Conservation (phyloP, 129 eudicot species). For the Flaveria linearis region DNA sequence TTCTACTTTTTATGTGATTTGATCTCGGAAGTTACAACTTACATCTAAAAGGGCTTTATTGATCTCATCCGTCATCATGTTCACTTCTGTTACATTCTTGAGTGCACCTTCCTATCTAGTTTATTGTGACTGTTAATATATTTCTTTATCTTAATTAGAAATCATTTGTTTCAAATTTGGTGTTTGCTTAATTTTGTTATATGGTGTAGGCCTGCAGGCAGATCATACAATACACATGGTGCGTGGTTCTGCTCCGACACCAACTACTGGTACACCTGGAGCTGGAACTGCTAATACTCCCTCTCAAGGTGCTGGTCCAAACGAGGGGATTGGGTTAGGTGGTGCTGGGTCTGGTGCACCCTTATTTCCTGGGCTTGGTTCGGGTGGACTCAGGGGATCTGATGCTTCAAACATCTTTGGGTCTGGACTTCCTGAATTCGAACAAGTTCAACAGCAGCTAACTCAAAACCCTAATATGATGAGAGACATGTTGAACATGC, state of each 20-base stretch:
- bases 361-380: conserved; percentile 66
- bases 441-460: conserved; percentile 90
- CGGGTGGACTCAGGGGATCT: conserved; percentile 33
- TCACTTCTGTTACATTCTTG: no score
- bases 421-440: conserved; percentile 78
- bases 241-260: conserved; percentile 73
- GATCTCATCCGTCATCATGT: background rate
- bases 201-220: conserved; percentile 68
- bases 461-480: conserved; percentile 93
- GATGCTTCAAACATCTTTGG: conserved; percentile 44
- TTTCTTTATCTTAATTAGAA: background rate
- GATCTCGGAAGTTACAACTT: background rate
- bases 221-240: conserved; percentile 96
- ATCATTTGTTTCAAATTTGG: background rate
- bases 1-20: no score
- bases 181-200: background rate
- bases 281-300: conserved; percentile 43
- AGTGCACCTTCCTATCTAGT: no score
- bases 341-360: conserved; percentile 65
- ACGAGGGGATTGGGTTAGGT: conserved; percentile 48
- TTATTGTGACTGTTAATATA: background rate
- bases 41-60: background rate
- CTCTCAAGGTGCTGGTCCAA: conserved; percentile 43
- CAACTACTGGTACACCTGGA: conserved; percentile 46
- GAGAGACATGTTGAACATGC: conserved; percentile 85